These are phyloP conservation scores for Apostasia shenzhenica DNA, from an alignment of 106 monocot genomes.

Conservation along the genomic window DNA sequence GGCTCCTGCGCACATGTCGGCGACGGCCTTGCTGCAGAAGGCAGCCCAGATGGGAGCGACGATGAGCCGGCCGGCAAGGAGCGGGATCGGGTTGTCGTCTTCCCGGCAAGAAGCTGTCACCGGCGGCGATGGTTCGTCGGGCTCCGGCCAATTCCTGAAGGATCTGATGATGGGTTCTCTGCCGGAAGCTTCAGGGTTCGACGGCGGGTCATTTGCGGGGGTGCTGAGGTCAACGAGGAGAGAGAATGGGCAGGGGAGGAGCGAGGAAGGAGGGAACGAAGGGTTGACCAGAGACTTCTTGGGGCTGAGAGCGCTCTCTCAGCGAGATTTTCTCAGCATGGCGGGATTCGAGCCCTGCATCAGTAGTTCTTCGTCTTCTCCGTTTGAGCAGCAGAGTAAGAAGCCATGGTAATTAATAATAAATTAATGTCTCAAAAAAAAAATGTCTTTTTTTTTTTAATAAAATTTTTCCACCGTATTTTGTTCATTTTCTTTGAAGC, in stretches of 20 bases:
- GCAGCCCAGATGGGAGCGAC: conserved; percentile 67
- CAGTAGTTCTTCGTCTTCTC: conserved; percentile 12
- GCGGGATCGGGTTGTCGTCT: background rate
- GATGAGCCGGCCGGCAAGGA: conserved; percentile 11
- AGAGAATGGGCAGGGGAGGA: background rate
- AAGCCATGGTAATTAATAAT: background rate
- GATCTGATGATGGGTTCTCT: conserved; percentile 5
- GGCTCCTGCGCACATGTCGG: conserved; percentile 35
- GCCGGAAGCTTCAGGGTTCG: conserved; percentile 4
- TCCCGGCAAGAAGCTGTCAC: conserved; percentile 2
- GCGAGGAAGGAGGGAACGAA: conserved; percentile 20
- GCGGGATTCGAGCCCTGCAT: conserved; percentile 34
- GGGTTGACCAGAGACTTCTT: conserved; percentile 71
- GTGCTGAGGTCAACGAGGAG: background rate
- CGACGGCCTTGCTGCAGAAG: conserved; percentile 60
- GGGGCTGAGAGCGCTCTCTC: conserved; percentile 52
- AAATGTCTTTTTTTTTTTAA: no score
- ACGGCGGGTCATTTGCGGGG: conserved; percentile 1
- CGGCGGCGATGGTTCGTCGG: background rate
- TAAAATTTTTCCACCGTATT: no score
- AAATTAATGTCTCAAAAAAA: no score
- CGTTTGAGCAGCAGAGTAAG: conserved; percentile 6
- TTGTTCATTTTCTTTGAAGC: no score
- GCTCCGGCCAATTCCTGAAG: background rate
- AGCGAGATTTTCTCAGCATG: conserved; percentile 49